Percentiles rank a stretch among this genome's conserved stretches.
These are phyloP conservation scores for Cladosporium cucumerinum DNA, from an alignment of 2,329 filamentous ascomycete genomes.

Conservation along the genomic window DNA sequence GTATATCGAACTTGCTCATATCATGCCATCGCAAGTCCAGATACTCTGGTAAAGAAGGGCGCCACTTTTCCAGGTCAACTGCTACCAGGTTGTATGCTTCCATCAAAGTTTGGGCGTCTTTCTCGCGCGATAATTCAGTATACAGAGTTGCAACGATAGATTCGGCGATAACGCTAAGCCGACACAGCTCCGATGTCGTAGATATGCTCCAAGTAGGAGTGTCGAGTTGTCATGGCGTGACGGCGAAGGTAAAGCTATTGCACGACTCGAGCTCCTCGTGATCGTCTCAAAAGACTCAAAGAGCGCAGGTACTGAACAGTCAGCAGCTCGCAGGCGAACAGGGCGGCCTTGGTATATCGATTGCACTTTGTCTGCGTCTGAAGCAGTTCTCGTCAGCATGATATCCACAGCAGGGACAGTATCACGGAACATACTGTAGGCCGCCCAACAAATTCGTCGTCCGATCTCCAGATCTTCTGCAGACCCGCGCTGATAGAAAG, in stretches of 20 bases:
- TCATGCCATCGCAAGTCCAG: neutral
- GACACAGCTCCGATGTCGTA: neutral
- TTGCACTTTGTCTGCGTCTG: constrained; percentile 2
- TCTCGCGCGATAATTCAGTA: neutral
- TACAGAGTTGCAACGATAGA: neutral
- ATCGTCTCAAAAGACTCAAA: constrained; percentile 48
- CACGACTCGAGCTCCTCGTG: constrained; percentile 39
- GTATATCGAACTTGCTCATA: neutral
- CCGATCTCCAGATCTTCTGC: neutral
- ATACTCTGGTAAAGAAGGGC: neutral
- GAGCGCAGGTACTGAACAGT: constrained; percentile 46
- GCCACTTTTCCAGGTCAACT: neutral
- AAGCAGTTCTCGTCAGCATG: neutral
- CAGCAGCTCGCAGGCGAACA: constrained; percentile 38
- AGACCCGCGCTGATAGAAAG: neutral
- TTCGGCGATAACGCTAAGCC: neutral
- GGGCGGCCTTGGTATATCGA: constrained; percentile 3
- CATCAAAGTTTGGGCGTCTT: neutral
- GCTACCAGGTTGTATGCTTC: neutral
- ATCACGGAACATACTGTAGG: neutral
- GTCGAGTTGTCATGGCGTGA: neutral
- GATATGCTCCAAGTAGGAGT: neutral
- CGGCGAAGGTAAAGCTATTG: neutral
- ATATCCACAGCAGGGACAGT: neutral
- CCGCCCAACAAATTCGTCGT: neutral